Evolutionary conservation across 2,329 filamentous ascomycete genomes (phyloP), one percentile per base, ranked within the genome.

Genomic region (Achaetomium macrosporum): DNA sequence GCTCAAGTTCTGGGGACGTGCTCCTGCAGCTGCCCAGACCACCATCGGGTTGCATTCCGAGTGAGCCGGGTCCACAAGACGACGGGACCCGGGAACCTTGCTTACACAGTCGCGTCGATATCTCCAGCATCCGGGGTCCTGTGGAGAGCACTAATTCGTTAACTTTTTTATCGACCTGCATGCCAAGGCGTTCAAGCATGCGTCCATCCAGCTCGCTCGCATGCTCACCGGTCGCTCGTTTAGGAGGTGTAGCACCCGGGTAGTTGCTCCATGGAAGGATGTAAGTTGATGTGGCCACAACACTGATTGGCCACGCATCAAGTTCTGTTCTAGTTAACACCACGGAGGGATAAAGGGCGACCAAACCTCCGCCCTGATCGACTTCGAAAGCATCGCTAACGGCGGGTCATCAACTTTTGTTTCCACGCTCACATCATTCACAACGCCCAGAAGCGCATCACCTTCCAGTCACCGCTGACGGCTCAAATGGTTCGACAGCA

Each of bases 191-290:
- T 41, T 20, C 13, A 33, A 29, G n/a, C 45, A 41, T 46, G 42
- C 46, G 30, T 42, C 25, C 7, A 25, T 49, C 43, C 48, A 49
- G 42, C 53, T 47, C 46, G 25, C 25, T 45, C 42, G 46, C 42
- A 48, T 39, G 40, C 51, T 61, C 57, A 59, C 59, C 59, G 57
- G 54, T 59, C 47, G 45, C 39, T 53, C 35, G 41, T 40, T 33
- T 30, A 13, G 11, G 20, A 19, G 25, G 15, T 11, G 41, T 43
- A 47, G 41, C 47, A 12, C 37, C 42, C 48, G 42, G 45, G 42
- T 46, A 9, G 19, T 42, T 25, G 33, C 45, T 36, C 40, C 17
- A 42, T n/a, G 47, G 51, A 51, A 35, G 42, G 49, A 49, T 39
- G 19, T 30, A 29, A 16, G 36, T 29, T 2, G 36, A 45, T 49